Base-by-base conservation (phyloP, 1,284 basidiomycete genomes). In the Trichosporon asahii region DNA sequence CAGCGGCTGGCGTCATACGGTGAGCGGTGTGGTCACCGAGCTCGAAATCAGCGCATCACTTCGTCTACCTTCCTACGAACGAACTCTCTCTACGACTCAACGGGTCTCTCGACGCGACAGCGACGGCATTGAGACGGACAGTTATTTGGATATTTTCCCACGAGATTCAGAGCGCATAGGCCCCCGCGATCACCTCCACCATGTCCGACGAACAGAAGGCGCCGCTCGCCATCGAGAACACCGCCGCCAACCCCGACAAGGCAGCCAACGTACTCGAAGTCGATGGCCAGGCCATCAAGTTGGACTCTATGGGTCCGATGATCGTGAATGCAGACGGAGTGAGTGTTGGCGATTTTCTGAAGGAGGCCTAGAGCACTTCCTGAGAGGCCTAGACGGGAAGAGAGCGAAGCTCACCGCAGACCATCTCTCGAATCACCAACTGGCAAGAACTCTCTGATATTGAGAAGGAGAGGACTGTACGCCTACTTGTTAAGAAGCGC, bases 241-340 rank as follows among this genome's bases (percentile, higher is more conserved):
- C 37, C 35, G 44, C 68, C 14, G 27, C 64, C 29, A 65, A 68
- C 23, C 64, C 57, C 23, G 66, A 72, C 15, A 75, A 76, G 9
- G 75, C 69, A n/a, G 66, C 77, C 14, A 69, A 76, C 0, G 69
- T 68, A 1, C 68, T 84, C 35, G 77, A 83, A 67, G 68, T 84
- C 29, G 76, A 77, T 65, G 80, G 79, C n/a, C 75, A 77, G 60
- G 72, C 77, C 1, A 72, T 84, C 64, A 80, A 82, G 74, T 73
- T 84, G 0, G 83, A 84, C 69, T 74, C 71, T 35, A 74, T 84
- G 0, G 83, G 83, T 7, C 83, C 83, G 0, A 80, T 84, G 78
- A 82, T 84, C 66, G 76, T 84, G 66, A 83, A 84, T 71, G 77
- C 78, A n/a, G 82, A 84, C 61, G 81, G 82, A 0, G 82, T 84